Evolutionary conservation across 768 basidiomycete species (phyloP), one percentile per base, ranked within the genome.

Genomic region (Mycena alexandri): DNA sequence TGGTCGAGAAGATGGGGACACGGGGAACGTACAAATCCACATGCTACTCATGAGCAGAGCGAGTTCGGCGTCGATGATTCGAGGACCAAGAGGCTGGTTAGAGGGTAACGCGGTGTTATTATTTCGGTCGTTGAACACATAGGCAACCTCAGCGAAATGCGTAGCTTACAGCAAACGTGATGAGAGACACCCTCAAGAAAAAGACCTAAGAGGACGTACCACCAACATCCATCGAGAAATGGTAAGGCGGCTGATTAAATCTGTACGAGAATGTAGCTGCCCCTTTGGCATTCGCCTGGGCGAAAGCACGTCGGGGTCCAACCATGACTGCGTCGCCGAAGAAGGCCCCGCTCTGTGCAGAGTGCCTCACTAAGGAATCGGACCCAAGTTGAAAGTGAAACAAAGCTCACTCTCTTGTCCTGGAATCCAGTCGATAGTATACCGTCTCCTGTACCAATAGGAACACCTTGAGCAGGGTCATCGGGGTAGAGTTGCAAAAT

Each of bases 381-480:
- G 52, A 53, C 61, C 61, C 52, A 62, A 54, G 61, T 54, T 62
- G 51, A 12, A 62, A 62, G 61, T 54, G 61, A 62, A 52, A 62
- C 12, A 54, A 52, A 53, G 61, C 51, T 62, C 61, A 62, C 61
- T 54, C 61, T 62, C 52, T 62, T 62, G 61, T 62, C 61, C 61
- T 62, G 61, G 42, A 62, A 46, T 53, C 61, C 61, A 54, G 61
- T 66, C 52, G 63, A 58, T 53, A 64, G 56, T 64, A 64, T 52
- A 56, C 63, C 63, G 56, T 64, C 63, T 56, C 63, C 63, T 58
- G 63, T 64, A 58, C 63, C 63, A 48, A 57, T 52, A 64, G 55
- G 54, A 64, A 64, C 63, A 57, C 63, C 63, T 58, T 64, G 63
- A 64, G 54, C 56, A 64, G 63, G 63, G 56, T 64, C 63, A 58